Percentiles rank a stretch among this genome's conserved stretches.
Conservation (phyloP, 495 filamentous ascomycete genomes). For the Tuber microsphaerosporum region DNA sequence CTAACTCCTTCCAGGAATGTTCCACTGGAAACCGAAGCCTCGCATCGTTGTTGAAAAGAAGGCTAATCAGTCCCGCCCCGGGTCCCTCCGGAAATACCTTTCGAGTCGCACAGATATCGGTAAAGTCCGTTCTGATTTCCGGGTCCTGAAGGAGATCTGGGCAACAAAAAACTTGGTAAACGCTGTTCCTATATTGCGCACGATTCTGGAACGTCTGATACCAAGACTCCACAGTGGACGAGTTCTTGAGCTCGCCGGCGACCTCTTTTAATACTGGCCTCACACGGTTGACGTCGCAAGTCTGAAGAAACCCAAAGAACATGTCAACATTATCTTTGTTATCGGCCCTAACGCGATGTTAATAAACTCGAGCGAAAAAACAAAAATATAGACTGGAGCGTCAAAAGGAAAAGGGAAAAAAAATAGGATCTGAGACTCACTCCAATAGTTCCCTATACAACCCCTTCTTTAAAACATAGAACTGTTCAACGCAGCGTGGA, state of each 20-base stretch:
- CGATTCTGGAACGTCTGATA: constrained; percentile 20
- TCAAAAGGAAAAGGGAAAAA: not conserved
- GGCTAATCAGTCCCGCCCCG: constrained; percentile 32
- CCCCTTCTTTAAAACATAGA: constrained; percentile 33
- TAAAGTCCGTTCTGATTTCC: constrained; percentile 23
- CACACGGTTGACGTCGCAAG: constrained; percentile 38
- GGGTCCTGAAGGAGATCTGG: constrained; percentile 27
- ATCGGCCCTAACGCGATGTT: constrained; percentile 27
- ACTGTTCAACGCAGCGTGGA: constrained; percentile 32
- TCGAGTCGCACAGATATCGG: constrained; percentile 29
- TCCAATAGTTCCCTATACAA: constrained; percentile 34
- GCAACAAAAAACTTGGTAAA: constrained; percentile 40
- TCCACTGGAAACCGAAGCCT: constrained; percentile 28
- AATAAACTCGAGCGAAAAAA: not conserved
- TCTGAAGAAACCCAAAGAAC: constrained; percentile 35
- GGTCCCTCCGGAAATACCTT: constrained; percentile 34
- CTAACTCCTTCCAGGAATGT: constrained; percentile 33
- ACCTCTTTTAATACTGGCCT: constrained; percentile 27
- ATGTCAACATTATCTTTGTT: constrained; percentile 39
- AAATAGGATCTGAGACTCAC: constrained; percentile 1
- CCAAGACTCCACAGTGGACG: constrained; percentile 30
- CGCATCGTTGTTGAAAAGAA: constrained; percentile 36
- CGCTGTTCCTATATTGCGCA: constrained; percentile 20
- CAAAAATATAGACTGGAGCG: not conserved
- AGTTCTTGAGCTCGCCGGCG: constrained; percentile 19